Evolutionary conservation across 2,329 filamentous ascomycete species (phyloP), one percentile per base, ranked within the genome.

Genomic region (Salinomyces thailandicus): DNA sequence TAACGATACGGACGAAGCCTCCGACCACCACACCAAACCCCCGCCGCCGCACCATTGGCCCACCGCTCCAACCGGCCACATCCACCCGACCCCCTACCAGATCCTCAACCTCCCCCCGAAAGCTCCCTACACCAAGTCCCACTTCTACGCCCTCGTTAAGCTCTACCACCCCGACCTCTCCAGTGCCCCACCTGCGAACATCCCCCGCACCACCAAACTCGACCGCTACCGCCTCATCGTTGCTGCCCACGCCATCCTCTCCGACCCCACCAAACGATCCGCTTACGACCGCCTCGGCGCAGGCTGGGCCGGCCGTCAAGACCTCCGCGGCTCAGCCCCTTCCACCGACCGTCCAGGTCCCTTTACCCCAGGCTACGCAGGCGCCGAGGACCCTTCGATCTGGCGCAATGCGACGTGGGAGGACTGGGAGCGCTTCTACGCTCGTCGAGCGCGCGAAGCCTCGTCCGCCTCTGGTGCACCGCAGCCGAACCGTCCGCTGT

Each of bases 321-420:
- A 61, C 18, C 34, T 52, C 18, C 47, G 44, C 40, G 27, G 11
- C 11, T n/a, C 9, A 33, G 19, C 5, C 40, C 45, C 35, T 33
- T 36, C 2, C 14, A 26, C 12, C 24, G 32, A 14, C n/a, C 35
- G 24, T 45, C 42, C 50, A 3, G 55, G 57, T 3, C 54, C 57
- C 2, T 60, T 60, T 42, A 55, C 44, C 13, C 49, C 50, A n/a
- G 52, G 45, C 42, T 55, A 50, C 51, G 28, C 39, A 22, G 48
- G 62, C 42, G 47, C 64, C 53, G 50, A 64, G 52, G 38, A 68
- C 55, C 57, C 70, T 2, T n/a, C n/a, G n/a, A 73, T 79, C 33
- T 73, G 67, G 52, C 59, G 66, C 49, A 96, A 96, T 58, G 91
- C 85, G 1, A 96, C 91, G 0, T 98, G 91, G 91, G 91, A 98